Base-by-base conservation (phyloP, 257 asterid species). In the Forsythia viridissima region DNA sequence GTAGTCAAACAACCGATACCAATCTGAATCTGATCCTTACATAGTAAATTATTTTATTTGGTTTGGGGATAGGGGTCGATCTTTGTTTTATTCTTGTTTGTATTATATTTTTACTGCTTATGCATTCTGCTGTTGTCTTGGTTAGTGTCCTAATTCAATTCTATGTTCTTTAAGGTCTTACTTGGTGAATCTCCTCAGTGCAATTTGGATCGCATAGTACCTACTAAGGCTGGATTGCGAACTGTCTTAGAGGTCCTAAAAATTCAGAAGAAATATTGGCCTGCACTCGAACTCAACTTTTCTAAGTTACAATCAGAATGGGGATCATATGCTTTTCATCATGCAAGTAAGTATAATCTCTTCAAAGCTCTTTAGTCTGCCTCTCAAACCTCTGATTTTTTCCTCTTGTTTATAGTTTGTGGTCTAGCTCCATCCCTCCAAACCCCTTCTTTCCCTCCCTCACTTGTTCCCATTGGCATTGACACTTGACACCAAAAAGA, bases 241-340 rank as follows among this genome's bases (percentile, higher is more conserved):
- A 88, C 96, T 52, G 86, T 92, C 81, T 80, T 86, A 55, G 97
- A 93, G 72, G 99, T 95, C 69, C 77, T 88, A 66, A 83, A 90
- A 80, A 90, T 93, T 85, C 99, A 95, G 84, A 86, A 73, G 83
- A 83, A 86, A 36, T 92, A 83, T 86, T 95, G 98, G 99, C 94
- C 97, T 80, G 77, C 89, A 4, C 81, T 95, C 74, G 89, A 82
- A 76, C 39, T 86, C 38, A 86, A 51, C 73, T 84, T 80, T 63
- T 79, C 85, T 66, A 87, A 86, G 72, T 78, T 93, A 88, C 93
- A 80, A 71, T 79, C 86, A 15, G 86, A 85, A 74, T 90, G 93
- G 94, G 92, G 92, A 72, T 81, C 83, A 51, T 77, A 74, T 43
- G 83, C 90, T 76, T 71, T 83, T 77, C 86, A 63, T 83, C 84